Base-by-base conservation (phyloP, 129 eudicot species). In the Artemisia tridentata region DNA sequence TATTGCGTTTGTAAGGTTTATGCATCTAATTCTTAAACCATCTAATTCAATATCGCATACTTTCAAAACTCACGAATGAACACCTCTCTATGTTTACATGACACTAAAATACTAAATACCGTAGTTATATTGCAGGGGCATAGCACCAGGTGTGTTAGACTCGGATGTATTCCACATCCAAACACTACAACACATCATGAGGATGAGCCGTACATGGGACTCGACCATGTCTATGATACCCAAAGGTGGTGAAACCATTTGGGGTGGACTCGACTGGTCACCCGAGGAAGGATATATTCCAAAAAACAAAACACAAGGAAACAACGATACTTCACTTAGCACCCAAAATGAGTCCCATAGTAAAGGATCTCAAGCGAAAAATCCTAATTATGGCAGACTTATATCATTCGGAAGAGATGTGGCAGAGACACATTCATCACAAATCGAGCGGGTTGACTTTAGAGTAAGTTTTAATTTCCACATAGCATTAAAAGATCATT, bases 161-260 rank as follows among this genome's bases (percentile, higher is more conserved):
- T 75, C 83, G 59, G 99, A 93, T 82, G 68, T 93, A 50, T 93
- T 93, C 69, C 86, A 76, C 65, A 68, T 93, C 75, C 97, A 90
- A 69, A 90, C 92, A 7, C 76, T 95, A 54, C 96, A 95, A 71
- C 96, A 95, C 62, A 67, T 95, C 43, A 95, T 95, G 99, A 85
- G 73, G 79, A 87, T 95, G 99, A 90, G 97, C 34, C 91, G 97
- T 47, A 95, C 99, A 2, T 95, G 99, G 99, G 99, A 95, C 84
- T 82, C 99, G 6, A 93, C 96, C 45, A 93, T 93, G 97, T 93
- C 99, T 11, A 93, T 93, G 99, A 74, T 93, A 75, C 99, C 99
- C 12, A 93, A 81, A 93, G 99, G 99, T 8, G 99, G 99, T 61
- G 96, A 93, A 15, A 90, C 96, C 46, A 90, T 93, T 5, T 93